Evolutionary conservation across 805 yeast species (phyloP).

Genomic region (Teunomyces pallodes): DNA sequence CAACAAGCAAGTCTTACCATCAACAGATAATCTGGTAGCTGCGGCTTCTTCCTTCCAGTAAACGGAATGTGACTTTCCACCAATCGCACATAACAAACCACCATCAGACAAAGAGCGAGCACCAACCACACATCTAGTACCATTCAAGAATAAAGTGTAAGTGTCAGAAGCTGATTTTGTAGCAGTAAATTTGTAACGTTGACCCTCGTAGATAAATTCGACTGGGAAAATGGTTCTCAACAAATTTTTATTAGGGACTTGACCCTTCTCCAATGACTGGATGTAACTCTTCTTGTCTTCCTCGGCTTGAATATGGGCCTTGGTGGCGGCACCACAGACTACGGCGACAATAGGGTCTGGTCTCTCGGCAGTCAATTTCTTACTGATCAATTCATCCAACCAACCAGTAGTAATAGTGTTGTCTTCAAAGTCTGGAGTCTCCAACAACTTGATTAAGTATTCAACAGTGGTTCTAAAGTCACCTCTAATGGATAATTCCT

Average conservation of each 20-base stretch:
- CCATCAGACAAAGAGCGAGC: slow-evolving; percentile 92
- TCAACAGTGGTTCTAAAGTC: slow-evolving; percentile 98
- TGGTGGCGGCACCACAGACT: slow-evolving; percentile 96
- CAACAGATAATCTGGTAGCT: slow-evolving; percentile 92
- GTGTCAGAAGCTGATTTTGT: slow-evolving; percentile 85
- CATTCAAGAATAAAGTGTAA: slow-evolving; percentile 89
- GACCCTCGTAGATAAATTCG: slow-evolving; percentile 94
- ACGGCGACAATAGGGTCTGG: slow-evolving; percentile 91
- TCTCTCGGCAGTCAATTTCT: slow-evolving; percentile 93
- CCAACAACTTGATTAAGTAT: slow-evolving; percentile 89
- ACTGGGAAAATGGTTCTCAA: slow-evolving; percentile 87
- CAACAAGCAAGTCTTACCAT: slow-evolving; percentile 88
- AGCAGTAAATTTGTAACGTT: slow-evolving; percentile 90
- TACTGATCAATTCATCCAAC: slow-evolving; percentile 94
- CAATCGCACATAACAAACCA: slow-evolving; percentile 82
- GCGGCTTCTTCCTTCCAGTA: slow-evolving; percentile 98
- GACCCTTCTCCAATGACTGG: slow-evolving; percentile 87
- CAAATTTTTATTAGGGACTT: slow-evolving; percentile 79
- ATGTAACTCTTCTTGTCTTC: slow-evolving; percentile 68
- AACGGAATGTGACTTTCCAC: slow-evolving; percentile 90
- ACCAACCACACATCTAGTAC: slow-evolving; percentile 84
- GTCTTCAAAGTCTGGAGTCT: slow-evolving; percentile 94
- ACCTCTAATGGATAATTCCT: slow-evolving; percentile 95
- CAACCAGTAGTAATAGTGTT: slow-evolving; percentile 98
- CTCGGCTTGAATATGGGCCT: slow-evolving; percentile 79